phyloP scores from a whole-genome alignment of 495 filamentous ascomycete species.

The Acidomyces sp. region DNA sequence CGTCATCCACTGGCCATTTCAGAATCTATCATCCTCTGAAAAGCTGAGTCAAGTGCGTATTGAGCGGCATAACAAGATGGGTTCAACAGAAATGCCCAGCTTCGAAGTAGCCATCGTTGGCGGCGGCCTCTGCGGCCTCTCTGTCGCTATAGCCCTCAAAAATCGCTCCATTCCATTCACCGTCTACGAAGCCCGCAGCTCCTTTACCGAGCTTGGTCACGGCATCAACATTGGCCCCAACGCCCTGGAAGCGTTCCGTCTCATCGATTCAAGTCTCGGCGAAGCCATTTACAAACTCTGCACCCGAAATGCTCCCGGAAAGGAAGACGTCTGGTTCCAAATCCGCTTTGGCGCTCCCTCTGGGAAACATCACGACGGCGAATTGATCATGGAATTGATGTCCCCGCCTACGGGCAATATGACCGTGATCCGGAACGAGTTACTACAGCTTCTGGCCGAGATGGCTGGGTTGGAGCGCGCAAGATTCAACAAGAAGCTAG shows the following conservation, averaged over 20 bases:
- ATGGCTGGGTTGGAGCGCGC: conserved; percentile 8
- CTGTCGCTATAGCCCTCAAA: conserved; percentile 8
- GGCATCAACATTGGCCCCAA: conserved; percentile 22
- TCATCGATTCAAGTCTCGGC: conserved; percentile 16
- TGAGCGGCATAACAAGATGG: too few species aligned
- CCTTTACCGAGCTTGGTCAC: conserved; percentile 9
- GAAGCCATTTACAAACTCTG: conserved; percentile 17
- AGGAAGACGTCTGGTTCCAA: conserved; percentile 20
- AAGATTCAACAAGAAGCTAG: conserved; percentile 15
- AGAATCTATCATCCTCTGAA: too few species aligned
- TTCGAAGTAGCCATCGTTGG: conserved; percentile 12
- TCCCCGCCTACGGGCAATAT: conserved; percentile 12
- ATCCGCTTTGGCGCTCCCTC: conserved; percentile 12
- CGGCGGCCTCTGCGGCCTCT: conserved; percentile 11
- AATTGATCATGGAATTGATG: conserved; percentile 4
- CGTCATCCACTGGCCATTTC: too few species aligned
- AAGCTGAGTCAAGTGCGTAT: too few species aligned
- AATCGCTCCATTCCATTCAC: conserved; percentile 6
- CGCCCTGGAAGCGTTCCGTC: conserved; percentile 11
- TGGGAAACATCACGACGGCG: conserved; percentile 2
- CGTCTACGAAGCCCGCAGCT: conserved; percentile 10
- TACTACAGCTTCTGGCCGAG: conserved; percentile 8
- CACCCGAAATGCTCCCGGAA: conserved; percentile 31
- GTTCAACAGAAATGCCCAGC: too few species aligned
- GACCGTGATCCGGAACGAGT: conserved; percentile 7